These are phyloP conservation scores for Acephala macrosclerotiorum DNA, from an alignment of 2,329 filamentous ascomycete genomes.

Conservation along the genomic window DNA sequence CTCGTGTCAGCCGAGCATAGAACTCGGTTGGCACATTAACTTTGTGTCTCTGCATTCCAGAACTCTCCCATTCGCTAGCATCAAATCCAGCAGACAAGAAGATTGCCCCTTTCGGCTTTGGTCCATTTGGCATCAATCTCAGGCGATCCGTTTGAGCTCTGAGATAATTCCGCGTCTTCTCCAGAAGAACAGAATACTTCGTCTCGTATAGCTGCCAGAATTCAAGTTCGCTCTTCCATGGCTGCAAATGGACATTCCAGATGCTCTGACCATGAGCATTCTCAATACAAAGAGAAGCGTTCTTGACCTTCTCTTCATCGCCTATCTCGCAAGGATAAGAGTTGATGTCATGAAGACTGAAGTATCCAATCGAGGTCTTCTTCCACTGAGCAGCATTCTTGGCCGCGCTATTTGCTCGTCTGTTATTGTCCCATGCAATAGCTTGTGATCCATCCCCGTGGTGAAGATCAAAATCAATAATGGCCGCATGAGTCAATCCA, in stretches of 20 bases:
- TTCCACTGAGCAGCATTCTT: constrained; percentile 80
- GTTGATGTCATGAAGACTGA: constrained; percentile 97
- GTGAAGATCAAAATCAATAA: constrained; percentile 82
- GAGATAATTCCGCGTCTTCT: constrained; percentile 84
- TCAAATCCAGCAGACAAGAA: constrained; percentile 98
- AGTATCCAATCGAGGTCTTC: constrained; percentile 91
- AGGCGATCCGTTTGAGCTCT: constrained; percentile 73
- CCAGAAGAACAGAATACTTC: constrained; percentile 77
- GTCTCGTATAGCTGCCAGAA: constrained; percentile 90
- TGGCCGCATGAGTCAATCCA: constrained; percentile 80
- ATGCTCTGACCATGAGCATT: constrained; percentile 92
- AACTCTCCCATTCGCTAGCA: constrained; percentile 91
- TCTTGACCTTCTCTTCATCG: constrained; percentile 92
- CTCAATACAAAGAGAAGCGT: constrained; percentile 92
- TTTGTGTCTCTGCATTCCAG: constrained; percentile 93
- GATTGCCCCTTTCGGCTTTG: constrained; percentile 80
- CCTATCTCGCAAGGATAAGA: constrained; percentile 96
- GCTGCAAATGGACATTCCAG: constrained; percentile 94
- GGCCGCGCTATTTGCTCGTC: constrained; percentile 65
- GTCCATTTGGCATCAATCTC: constrained; percentile 60
- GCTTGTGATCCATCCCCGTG: constrained; percentile 96
- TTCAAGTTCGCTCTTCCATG: constrained; percentile 82
- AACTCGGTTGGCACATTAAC: constrained; percentile 98
- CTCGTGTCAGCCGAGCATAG: constrained; percentile 88
- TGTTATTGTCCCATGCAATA: constrained; percentile 91